These are phyloP conservation scores for Debaryomyces sp. DNA, from an alignment of 1,139 yeast species.

Conservation along the genomic window DNA sequence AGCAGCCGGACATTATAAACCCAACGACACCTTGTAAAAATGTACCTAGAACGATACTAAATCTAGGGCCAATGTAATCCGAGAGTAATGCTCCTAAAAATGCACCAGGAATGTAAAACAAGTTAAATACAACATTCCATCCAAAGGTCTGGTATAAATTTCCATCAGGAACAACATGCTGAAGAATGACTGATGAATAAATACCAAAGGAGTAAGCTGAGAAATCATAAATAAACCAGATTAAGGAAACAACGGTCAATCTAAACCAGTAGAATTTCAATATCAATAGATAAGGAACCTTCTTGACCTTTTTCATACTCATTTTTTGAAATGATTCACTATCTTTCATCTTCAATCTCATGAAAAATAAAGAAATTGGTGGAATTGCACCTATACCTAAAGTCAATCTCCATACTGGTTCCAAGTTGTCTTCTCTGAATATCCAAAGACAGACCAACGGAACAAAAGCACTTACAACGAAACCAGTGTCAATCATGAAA, in stretches of 20 bases:
- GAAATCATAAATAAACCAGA: slow-evolving; percentile 94
- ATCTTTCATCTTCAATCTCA: slow-evolving; percentile 77
- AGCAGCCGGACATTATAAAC: slow-evolving; percentile 79
- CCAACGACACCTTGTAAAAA: slow-evolving; percentile 77
- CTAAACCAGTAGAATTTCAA: slow-evolving; percentile 87
- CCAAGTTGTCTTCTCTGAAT: slow-evolving; percentile 67
- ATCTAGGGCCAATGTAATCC: slow-evolving; percentile 89
- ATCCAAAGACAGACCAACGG: slow-evolving; percentile 89
- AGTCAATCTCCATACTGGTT: slow-evolving; percentile 90
- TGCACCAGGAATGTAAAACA: slow-evolving; percentile 90
- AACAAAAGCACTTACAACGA: slow-evolving; percentile 80
- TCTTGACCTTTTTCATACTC: slow-evolving; percentile 61
- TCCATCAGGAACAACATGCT: slow-evolving; percentile 59
- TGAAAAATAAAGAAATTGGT: slow-evolving; percentile 73
- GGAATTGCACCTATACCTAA: slow-evolving; percentile 92
- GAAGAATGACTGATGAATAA: slow-evolving; percentile 71
- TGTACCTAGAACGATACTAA: slow-evolving; percentile 72
- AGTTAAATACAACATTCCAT: slow-evolving; percentile 87
- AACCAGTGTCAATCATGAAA: slow-evolving; percentile 85
- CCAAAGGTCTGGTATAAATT: slow-evolving; percentile 79
- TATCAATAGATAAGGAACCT: slow-evolving; percentile 68
- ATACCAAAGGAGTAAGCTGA: slow-evolving; percentile 86
- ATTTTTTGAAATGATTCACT: slow-evolving; percentile 70
- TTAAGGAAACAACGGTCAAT: slow-evolving; percentile 64
- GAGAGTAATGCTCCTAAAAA: slow-evolving; percentile 78